Evolutionary conservation across 2,329 filamentous ascomycete species (phyloP), one percentile per base, ranked within the genome.

Genomic region (Sarocladiaceae sp.): DNA sequence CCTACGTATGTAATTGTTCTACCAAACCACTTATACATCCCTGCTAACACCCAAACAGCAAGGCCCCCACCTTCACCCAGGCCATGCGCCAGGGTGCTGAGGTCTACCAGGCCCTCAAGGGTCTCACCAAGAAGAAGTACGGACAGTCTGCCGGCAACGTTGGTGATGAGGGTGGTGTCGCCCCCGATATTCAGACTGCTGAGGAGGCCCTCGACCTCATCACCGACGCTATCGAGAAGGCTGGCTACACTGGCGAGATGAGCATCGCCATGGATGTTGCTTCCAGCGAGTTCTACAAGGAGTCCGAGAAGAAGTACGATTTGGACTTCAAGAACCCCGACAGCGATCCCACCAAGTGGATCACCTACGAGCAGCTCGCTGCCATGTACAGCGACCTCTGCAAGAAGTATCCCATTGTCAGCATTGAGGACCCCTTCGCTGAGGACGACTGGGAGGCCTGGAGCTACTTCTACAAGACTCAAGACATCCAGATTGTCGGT

Each of bases 321-420:
- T 83, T 99, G 60, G 94, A 97, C 87, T 99, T 97, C 90, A 97
- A 99, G 90, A 99, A 99, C 86, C 93, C 94, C 67, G 87, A 97
- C 59, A 94, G 88, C 72, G 94, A 99, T 80, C 82, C 86, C 69
- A 82, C 76, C 80, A 97, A 99, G 85, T 97, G 94, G 94, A 81
- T 99, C 80, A 96, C 90, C 63, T 97, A 97, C 77, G 90, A 97
- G 82, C 81, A 99, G 79, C 88, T 99, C 58, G 93, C 94, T 69
- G 85, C 87, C 67, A 78, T 95, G 66, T 97, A 99, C 86, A 84
- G 88, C 72, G 79, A 85, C 44, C 86, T 99, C 57, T 81, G 83
- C 71, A 82, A 86, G 82, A 97, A 96, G 80, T 99, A 99, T 81
- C 93, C 94, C 67, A 99, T 99, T 68, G 90, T 97, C 77, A 90